Base-by-base conservation (phyloP, 1,284 basidiomycete genomes). In the Pseudozyma tsukubaensis region DNA sequence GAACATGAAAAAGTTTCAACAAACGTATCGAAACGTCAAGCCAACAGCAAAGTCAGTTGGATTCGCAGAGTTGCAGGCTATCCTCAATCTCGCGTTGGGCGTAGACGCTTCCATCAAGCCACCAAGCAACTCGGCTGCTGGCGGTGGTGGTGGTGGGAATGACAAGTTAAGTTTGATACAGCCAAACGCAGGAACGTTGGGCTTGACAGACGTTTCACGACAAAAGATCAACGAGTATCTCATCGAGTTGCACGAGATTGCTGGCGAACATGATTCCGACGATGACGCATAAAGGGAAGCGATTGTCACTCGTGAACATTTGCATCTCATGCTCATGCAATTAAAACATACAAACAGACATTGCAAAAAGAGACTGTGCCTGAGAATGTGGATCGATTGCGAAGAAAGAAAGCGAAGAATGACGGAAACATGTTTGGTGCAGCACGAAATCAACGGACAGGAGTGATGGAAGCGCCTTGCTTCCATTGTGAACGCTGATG, bases 181-280 rank as follows among this genome's bases (percentile, higher is more conserved):
- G 16, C 47, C 54, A 7, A 65, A 58, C 16, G 76, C 73, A 10
- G 73, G 76, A 3, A 78, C 68, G 0, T 18, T 74, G 11, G 62
- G 59, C 4, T 1, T 59, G 14, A 35, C 32, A 4, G 72, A 72
- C 6, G 63, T 79, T 11, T 72, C 77, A 11, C 37, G 80, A 11
- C 72, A 79, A 24, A 78, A 80, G 51, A 65, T 78, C 58, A 79
- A 80, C 64, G 80, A 82, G 37, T 79, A 78, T 35, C 60, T 82
- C 18, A 80, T 82, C 53, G 80, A 82, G 50, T 53, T 82, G 19
- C 80, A 82, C 68, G 67, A 79, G 53, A 51, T 76, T 7, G 78
- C 55, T 5, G 70, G 61, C 9, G 62, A 56, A 24, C 53, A 68
- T 16, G 57, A 42, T 14, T 53, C 55, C 18, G 52, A 52, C 19